Percentiles rank a stretch among this genome's conserved stretches.
Conservation (phyloP, 1,139 yeast genomes). For the Suhomyces bribrorum region DNA sequence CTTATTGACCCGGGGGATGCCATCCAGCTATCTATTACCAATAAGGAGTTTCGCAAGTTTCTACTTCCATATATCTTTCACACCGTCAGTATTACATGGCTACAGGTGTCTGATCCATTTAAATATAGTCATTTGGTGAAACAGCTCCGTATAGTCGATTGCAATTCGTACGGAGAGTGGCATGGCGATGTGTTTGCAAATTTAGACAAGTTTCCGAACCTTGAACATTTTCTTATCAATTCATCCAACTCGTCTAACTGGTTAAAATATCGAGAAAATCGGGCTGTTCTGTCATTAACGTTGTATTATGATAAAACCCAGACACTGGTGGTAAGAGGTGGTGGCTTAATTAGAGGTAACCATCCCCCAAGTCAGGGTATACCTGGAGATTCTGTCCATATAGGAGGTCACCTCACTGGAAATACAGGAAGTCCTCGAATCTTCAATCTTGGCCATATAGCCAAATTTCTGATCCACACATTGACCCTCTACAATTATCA, state of each 20-base stretch:
- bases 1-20: slow-evolving; percentile 20
- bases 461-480: slow-evolving; percentile 23
- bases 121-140: slow-evolving; percentile 16
- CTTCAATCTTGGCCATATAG: slow-evolving; percentile 37
- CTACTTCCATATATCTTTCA: slow-evolving; percentile 25
- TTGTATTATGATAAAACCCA: slow-evolving; percentile 21
- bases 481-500: slow-evolving; percentile 33
- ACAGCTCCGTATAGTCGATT: slow-evolving; percentile 33
- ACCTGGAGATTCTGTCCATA: slow-evolving; percentile 10
- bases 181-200: slow-evolving; percentile 32
- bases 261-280: slow-evolving; percentile 37
- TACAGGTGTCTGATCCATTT: slow-evolving; percentile 10
- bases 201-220: slow-evolving; percentile 23
- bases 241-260: slow-evolving; percentile 43
- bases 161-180: slow-evolving; percentile 46
- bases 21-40: slow-evolving; percentile 25
- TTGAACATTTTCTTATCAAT: slow-evolving; percentile 29
- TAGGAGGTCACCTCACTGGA: slow-evolving; percentile 11
- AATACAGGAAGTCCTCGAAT: slow-evolving; percentile 22
- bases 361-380: background rate
- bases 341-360: slow-evolving; percentile 4
- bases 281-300: slow-evolving; percentile 22
- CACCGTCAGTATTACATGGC: slow-evolving; percentile 35
- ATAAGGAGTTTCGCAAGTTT: slow-evolving; percentile 22
- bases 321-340: slow-evolving; percentile 7